phyloP scores from a whole-genome alignment of 345 rosid species.

The Clarkia xantiana region DNA sequence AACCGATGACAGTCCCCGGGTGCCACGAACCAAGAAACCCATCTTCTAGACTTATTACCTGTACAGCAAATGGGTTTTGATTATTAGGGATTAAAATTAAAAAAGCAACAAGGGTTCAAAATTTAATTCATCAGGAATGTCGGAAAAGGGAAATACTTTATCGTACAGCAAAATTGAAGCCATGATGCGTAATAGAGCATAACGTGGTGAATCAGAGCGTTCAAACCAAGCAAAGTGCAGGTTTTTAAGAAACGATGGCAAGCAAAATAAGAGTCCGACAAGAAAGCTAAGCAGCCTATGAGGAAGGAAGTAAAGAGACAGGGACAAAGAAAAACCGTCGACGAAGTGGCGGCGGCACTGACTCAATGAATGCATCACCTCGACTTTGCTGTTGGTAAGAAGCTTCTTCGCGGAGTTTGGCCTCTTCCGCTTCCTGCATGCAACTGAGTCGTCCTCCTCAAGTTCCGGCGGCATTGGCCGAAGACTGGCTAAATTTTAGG shows the following conservation, averaged over 20 bases:
- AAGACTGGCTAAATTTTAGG: neutral
- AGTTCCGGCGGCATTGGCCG: neutral
- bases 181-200: too few species aligned
- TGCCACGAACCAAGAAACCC: constrained; percentile 77
- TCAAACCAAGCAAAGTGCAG: too few species aligned
- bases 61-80: neutral
- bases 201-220: too few species aligned
- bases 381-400: constrained; percentile 14
- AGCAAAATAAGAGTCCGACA: too few species aligned
- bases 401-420: constrained; percentile 2
- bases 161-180: too few species aligned
- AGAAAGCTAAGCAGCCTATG: too few species aligned
- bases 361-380: constrained; percentile 9
- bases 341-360: neutral
- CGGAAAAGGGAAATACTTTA: too few species aligned
- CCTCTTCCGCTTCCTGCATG: constrained; percentile 12
- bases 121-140: too few species aligned
- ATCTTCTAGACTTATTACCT: constrained; percentile 63
- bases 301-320: too few species aligned
- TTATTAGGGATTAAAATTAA: too few species aligned
- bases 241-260: too few species aligned
- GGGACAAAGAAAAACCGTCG: neutral
- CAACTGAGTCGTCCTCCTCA: constrained; percentile 1
- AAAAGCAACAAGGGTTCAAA: too few species aligned
- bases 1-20: constrained; percentile 28